phyloP scores from a whole-genome alignment of 192 early-diverging fungal species.

The Coemansia sp. region DNA sequence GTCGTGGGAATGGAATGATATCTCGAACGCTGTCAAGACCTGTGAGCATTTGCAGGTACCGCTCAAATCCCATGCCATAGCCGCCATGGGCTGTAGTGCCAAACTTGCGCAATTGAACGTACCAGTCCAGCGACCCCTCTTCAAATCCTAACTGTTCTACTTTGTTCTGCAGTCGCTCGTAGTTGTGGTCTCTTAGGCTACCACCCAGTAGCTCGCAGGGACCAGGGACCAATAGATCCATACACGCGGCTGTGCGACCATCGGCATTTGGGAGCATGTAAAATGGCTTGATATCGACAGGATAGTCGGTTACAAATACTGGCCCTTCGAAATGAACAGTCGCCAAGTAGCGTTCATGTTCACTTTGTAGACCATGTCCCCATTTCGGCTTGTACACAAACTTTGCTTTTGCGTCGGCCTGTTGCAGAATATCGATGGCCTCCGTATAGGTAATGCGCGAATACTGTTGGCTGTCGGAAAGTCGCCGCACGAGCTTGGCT shows the following conservation, averaged over 20 bases:
- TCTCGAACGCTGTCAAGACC: conserved; percentile 81
- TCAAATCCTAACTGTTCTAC: conserved; percentile 59
- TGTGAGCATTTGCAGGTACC: conserved; percentile 74
- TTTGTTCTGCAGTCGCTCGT: conserved; percentile 56
- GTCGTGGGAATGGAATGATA: conserved; percentile 62
- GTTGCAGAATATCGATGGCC: conserved; percentile 69
- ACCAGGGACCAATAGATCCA: conserved; percentile 80
- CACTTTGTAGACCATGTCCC: conserved; percentile 75
- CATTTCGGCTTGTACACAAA: conserved; percentile 70
- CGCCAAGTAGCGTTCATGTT: conserved; percentile 84
- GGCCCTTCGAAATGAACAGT: conserved; percentile 62
- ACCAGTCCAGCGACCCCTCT: conserved; percentile 77
- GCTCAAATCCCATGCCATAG: conserved; percentile 88
- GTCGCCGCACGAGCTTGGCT: conserved; percentile 26
- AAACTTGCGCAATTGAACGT: conserved; percentile 76
- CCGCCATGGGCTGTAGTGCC: conserved; percentile 87
- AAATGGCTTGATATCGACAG: conserved; percentile 76
- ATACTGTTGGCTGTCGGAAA: conserved; percentile 56
- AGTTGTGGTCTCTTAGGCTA: conserved; percentile 74
- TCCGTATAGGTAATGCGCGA: conserved; percentile 73
- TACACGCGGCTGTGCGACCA: conserved; percentile 72
- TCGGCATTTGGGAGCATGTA: conserved; percentile 75
- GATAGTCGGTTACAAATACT: conserved; percentile 92
- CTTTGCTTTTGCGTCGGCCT: conserved; percentile 40
- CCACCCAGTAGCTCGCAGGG: conserved; percentile 86